Evolutionary conservation across 129 eudicot species (phyloP), one percentile per base, ranked within the genome.

Genomic region (Dittrichia graveolens): DNA sequence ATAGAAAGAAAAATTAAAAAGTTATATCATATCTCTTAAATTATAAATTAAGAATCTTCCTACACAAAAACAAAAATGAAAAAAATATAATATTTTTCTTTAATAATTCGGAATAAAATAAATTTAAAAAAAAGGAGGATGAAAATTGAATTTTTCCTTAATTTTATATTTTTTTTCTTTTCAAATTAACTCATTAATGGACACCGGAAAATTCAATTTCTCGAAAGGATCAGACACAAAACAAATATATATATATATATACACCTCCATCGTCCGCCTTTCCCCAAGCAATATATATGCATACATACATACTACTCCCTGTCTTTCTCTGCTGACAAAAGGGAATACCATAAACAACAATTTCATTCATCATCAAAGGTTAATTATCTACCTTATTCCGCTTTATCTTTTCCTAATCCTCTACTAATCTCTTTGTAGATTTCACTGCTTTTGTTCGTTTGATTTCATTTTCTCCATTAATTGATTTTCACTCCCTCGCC

Each of bases 301-400:
- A 24, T 24, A 24, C 31, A 24, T 24, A 24, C 31, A 24, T 24
- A 24, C 31, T 24, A 49, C 80, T 67, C 50, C 66, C 46, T 54
- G 67, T 39, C 57, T 75, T 35, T 44, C 74, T 65, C 18, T 45
- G 57, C 61, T 24, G 39, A 31, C 5, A 41, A 14, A 65, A 74
- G 15, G 45, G 44, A 62, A 16, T 42, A 6, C 42, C n/a, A 24
- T 16, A 54, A 65, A 46, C 72, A 52, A 50, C 40, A 16, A 38
- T 61, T 45, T 47, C 43, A 57, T 61, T 67, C 66, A 38, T 59
- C 45, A 10, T 34, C 18, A 16, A 76, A 76, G 75, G 75, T 68
- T 3, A 54, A 48, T 11, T 10, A 3, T 46, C 50, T 15, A 24
- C 49, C 49, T 24, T 3, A 7, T 70, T 13, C 19, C 8, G 14